A percentile compares a stretch with the other conserved stretches of the same genome.
Evolutionary conservation across 768 basidiomycete species (phyloP).

Genomic region (Lyophyllum decastes): DNA sequence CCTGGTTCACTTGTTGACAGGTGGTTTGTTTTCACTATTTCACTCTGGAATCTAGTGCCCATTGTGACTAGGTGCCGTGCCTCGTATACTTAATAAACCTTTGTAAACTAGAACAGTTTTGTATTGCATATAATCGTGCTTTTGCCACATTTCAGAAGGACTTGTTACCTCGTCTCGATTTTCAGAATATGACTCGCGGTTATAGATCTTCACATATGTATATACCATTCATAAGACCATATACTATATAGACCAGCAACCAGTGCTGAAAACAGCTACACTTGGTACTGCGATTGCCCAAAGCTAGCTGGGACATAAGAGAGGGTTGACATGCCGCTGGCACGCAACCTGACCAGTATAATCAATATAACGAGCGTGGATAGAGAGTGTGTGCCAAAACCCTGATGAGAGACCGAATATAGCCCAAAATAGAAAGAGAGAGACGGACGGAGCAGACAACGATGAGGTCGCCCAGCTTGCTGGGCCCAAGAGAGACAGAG

Average conservation of each 20-base stretch:
- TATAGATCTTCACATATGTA: neutral
- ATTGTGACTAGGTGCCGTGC: no score
- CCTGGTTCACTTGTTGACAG: no score
- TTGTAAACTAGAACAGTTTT: no score
- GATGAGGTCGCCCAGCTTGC: neutral
- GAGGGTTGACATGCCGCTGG: conserved; percentile 7
- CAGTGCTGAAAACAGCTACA: conserved; percentile 9
- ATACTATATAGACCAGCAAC: conserved; percentile 4
- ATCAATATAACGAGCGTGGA: conserved; percentile 11
- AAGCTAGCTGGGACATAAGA: conserved; percentile 5
- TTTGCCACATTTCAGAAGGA: no score
- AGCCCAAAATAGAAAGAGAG: neutral
- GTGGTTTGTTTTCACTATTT: no score
- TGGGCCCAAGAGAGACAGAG: neutral
- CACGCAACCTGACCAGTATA: conserved; percentile 3
- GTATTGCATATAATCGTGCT: no score
- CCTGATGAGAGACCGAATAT: neutral
- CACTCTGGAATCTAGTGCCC: no score
- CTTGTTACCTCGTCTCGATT: no score
- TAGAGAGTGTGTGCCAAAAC: neutral
- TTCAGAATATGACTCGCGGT: neutral
- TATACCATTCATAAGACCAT: neutral
- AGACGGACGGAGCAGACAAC: neutral
- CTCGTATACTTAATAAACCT: no score
- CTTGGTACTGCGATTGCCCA: conserved; percentile 7